Conservation (phyloP, 2,329 filamentous ascomycete species). For the Fusarium sp. region DNA sequence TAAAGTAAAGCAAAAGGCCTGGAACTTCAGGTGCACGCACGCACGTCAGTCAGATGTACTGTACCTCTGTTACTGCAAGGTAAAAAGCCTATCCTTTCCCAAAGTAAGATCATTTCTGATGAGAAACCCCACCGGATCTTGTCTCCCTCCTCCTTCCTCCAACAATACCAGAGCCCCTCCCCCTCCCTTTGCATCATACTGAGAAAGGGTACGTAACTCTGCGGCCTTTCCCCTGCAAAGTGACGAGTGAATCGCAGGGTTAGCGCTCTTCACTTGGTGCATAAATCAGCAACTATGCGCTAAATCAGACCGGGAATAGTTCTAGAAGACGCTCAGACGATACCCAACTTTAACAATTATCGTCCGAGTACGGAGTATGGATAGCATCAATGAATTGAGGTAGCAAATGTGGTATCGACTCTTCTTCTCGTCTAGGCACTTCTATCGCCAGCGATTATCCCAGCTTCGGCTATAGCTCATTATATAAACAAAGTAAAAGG, state of each 20-base stretch:
- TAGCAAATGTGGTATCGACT: not conserved
- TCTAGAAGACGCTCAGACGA: not conserved
- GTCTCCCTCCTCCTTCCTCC: slow-evolving; percentile 12
- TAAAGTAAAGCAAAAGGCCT: slow-evolving; percentile 11
- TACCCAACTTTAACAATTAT: too few species aligned
- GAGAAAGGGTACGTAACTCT: slow-evolving; percentile 18
- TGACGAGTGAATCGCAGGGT: slow-evolving; percentile 15
- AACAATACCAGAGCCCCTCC: slow-evolving; percentile 30
- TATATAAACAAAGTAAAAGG: slow-evolving; percentile 14
- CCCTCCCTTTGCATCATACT: slow-evolving; percentile 48
- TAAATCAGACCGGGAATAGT: slow-evolving; percentile 5
- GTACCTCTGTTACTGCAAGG: slow-evolving; percentile 16
- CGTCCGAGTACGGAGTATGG: too few species aligned
- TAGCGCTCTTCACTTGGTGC: slow-evolving; percentile 16
- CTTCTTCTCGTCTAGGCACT: slow-evolving; percentile 6
- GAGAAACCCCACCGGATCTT: slow-evolving; percentile 24
- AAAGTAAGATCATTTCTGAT: slow-evolving; percentile 4
- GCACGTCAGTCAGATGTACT: slow-evolving; percentile 21
- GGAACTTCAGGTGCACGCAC: slow-evolving; percentile 36
- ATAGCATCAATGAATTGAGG: not conserved
- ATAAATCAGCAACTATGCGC: slow-evolving; percentile 10
- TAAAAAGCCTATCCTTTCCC: slow-evolving; percentile 12
- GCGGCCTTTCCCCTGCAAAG: slow-evolving; percentile 15
- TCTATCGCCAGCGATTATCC: slow-evolving; percentile 6
- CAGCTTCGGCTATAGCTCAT: slow-evolving; percentile 6